Conservation (phyloP, 1,284 basidiomycete genomes). For the Agaricales sp. region DNA sequence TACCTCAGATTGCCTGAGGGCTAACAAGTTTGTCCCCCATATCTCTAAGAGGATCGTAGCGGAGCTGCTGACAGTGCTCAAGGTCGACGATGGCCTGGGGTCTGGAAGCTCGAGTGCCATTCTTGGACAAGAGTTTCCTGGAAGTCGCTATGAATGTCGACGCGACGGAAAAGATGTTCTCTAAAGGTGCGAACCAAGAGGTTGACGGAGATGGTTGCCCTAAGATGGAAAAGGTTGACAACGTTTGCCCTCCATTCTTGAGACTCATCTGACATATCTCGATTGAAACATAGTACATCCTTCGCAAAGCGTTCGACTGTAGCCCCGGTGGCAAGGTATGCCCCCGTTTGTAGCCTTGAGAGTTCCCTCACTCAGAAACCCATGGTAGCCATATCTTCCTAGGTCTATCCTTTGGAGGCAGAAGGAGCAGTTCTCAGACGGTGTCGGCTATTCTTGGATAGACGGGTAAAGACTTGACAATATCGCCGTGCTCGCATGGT, state of each 20-base stretch:
- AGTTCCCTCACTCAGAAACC: not conserved
- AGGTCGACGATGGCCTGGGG: constrained; percentile 99
- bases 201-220: constrained; percentile 80
- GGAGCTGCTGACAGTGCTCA: constrained; percentile 6
- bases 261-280: too few species aligned
- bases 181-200: constrained; percentile 70
- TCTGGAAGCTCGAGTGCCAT: constrained; percentile 96
- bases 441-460: constrained; percentile 99
- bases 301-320: constrained; percentile 95
- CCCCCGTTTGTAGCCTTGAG: constrained; percentile 14
- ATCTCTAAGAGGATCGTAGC: too few species aligned
- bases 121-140: constrained; percentile 96
- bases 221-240: constrained; percentile 85
- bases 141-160: constrained; percentile 91
- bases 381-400: constrained; percentile 79
- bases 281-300: constrained; percentile 86
- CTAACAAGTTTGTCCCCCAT: constrained; percentile 73
- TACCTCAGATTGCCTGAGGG: constrained; percentile 94
- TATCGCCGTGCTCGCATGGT: constrained; percentile 3
- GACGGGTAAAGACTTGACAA: constrained; percentile 57
- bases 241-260: constrained; percentile 5
- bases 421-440: constrained; percentile 99
- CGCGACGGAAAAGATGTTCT: constrained; percentile 85
- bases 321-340: constrained; percentile 73
- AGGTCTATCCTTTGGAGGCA: constrained; percentile 96